Evolutionary conservation across 2,329 filamentous ascomycete species (phyloP).

Genomic region (Trichoderma sp.): DNA sequence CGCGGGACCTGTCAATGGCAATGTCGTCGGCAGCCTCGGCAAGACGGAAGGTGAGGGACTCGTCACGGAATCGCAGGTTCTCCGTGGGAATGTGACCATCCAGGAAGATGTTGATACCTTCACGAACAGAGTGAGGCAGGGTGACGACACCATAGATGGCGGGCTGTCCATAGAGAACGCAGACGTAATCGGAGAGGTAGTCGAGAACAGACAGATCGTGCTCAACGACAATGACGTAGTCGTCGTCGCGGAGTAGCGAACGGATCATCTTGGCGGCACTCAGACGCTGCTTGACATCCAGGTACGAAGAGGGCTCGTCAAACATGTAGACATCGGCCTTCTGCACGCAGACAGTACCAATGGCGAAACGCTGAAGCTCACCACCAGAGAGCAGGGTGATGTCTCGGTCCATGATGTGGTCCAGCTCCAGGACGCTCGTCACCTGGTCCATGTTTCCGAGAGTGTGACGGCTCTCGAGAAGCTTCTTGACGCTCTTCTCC

Average conservation of each 20-base stretch:
- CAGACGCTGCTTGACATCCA: constrained; percentile 99
- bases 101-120: constrained; percentile 99
- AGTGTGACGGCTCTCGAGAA: constrained; percentile 75
- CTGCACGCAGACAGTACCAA: constrained; percentile 93
- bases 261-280: constrained; percentile 91
- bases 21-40: constrained; percentile 88
- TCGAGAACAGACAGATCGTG: constrained; percentile 98
- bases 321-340: constrained; percentile 99
- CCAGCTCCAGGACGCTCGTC: constrained; percentile 79
- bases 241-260: constrained; percentile 80
- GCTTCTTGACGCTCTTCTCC: constrained; percentile 74
- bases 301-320: constrained; percentile 96
- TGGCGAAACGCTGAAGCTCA: constrained; percentile 97
- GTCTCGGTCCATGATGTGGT: constrained; percentile 89
- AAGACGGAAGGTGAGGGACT: constrained; percentile 94
- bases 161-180: constrained; percentile 92
- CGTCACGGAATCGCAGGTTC: constrained; percentile 96
- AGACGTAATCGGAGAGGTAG: constrained; percentile 98
- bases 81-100: constrained; percentile 98
- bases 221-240: constrained; percentile 98
- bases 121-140: constrained; percentile 89
- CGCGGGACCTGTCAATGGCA: constrained; percentile 78
- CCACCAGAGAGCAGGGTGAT: constrained; percentile 90
- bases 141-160: constrained; percentile 98
- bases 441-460: constrained; percentile 82